Evolutionary conservation across 192 early-diverging fungal genomes (phyloP).

Genomic region (Coemansia sp.): DNA sequence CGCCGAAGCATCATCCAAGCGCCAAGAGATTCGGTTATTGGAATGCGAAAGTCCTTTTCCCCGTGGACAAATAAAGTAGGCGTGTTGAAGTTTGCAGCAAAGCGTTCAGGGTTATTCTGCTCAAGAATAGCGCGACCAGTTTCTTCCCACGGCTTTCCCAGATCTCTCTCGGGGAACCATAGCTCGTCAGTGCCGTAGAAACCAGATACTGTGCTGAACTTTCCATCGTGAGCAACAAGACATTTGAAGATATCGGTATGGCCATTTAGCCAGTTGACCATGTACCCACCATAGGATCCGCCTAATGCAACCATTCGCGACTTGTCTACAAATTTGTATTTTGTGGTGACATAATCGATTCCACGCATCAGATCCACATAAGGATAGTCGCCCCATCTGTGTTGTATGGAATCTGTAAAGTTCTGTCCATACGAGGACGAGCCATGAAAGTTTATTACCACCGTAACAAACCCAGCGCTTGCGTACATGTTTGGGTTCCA

Average conservation of each 20-base stretch:
- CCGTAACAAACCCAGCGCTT: constrained; percentile 65
- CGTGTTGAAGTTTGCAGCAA: constrained; percentile 70
- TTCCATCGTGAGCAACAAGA: constrained; percentile 76
- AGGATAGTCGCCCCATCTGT: constrained; percentile 73
- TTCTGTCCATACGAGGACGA: constrained; percentile 75
- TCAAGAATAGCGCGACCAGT: constrained; percentile 61
- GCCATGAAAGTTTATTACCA: constrained; percentile 72
- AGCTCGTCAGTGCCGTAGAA: constrained; percentile 80
- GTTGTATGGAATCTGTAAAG: constrained; percentile 65
- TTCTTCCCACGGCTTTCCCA: constrained; percentile 61
- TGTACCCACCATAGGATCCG: constrained; percentile 75
- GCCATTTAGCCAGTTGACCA: constrained; percentile 83
- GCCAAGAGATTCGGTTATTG: constrained; percentile 67
- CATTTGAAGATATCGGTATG: constrained; percentile 68
- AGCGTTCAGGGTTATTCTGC: constrained; percentile 67
- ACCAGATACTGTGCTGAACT: constrained; percentile 62
- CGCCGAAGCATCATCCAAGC: constrained; percentile 77
- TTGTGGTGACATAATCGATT: constrained; percentile 61
- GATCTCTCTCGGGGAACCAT: constrained; percentile 77
- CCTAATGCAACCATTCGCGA: constrained; percentile 63
- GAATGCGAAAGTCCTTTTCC: constrained; percentile 68
- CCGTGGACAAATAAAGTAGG: constrained; percentile 81
- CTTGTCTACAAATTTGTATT: constrained; percentile 58
- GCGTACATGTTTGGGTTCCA: constrained; percentile 78
- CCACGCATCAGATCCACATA: constrained; percentile 73